Evolutionary conservation across 2,329 filamentous ascomycete genomes (phyloP), one percentile per base, ranked within the genome.

Genomic region (Cercospora zeae-maydis): DNA sequence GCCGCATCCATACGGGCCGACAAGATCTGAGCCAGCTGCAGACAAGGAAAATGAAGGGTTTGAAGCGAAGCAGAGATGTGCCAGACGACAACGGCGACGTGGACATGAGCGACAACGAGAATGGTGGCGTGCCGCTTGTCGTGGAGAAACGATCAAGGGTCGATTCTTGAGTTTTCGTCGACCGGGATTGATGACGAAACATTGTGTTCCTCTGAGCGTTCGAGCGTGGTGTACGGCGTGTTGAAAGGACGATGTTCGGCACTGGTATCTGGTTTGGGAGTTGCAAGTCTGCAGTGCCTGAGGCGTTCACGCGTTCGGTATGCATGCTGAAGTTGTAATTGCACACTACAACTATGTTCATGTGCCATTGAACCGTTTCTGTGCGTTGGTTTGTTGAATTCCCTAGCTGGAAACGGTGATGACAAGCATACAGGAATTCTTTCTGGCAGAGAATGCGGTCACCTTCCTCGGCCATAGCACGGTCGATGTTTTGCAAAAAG

Each of bases 31-130:
- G 82, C 74, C 85, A 89, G 71, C 78, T 99, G 78, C 95, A 99
- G 82, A 96, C 93, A 58, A 88, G 95, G 75, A 99, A 99, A 86
- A 98, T 99, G 93, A 99, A 99, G 87, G 95, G 93, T 69, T 78
- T 99, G 70, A 99, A 98, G 86, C 84, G 95, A 69, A 87, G 84
- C 67, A 86, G 91, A 59, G 87, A 87, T 66, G 79, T 85, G 24
- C 82, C 83, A 57, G 81, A 79, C 56, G 83, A 82, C 45, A 87
- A 87, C 65, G 78, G 85, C 34, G 82, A 84, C 58, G 81, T 79
- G 52, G 83, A 49, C 3, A 63, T 63, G 62, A 52, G 58, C 42
- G 58, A 82, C 49, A 85, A 84, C 57, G 71, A 69, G 8, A 63
- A 67, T 11, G 65, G 63, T 7, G 66, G 62, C 24, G 65, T 68